These are phyloP conservation scores for Sclerotinia subarctica DNA, from an alignment of 2,329 filamentous ascomycete genomes.

Conservation along the genomic window DNA sequence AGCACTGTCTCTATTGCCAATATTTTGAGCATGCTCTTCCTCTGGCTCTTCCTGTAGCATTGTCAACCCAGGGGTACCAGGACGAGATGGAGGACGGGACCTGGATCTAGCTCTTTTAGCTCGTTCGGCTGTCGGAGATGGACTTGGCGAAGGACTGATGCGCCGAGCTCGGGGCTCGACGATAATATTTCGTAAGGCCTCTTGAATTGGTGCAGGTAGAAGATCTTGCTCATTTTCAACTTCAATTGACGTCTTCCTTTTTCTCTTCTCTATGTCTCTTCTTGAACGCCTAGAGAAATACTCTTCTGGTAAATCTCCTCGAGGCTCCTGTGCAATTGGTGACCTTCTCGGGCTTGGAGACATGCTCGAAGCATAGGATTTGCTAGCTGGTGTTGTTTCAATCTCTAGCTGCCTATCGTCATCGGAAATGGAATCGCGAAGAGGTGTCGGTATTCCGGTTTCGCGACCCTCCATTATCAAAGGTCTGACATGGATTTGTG, in stretches of 20 bases:
- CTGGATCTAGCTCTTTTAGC: conserved; percentile 12
- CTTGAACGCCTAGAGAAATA: conserved; percentile 22
- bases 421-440: neutral
- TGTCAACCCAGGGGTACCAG: conserved; percentile 31
- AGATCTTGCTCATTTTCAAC: conserved; percentile 5
- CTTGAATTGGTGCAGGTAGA: conserved; percentile 16
- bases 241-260: conserved; percentile 12
- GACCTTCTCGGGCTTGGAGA: conserved; percentile 2
- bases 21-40: conserved; percentile 19
- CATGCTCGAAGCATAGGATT: neutral
- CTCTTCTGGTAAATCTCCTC: conserved; percentile 21
- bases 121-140: conserved; percentile 11
- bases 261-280: conserved; percentile 25
- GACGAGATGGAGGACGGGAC: conserved; percentile 20
- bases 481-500: neutral
- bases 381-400: neutral
- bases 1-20: conserved; percentile 49
- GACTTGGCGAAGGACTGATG: neutral
- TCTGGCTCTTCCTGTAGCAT: conserved; percentile 33
- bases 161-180: neutral
- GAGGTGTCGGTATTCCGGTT: neutral
- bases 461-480: neutral
- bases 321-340: conserved; percentile 15
- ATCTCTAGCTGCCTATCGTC: conserved; percentile 1
- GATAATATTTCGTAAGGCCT: conserved; percentile 18